These are phyloP conservation scores for Diplodia intermedia DNA, from an alignment of 2,329 filamentous ascomycete species.

Conservation along the genomic window DNA sequence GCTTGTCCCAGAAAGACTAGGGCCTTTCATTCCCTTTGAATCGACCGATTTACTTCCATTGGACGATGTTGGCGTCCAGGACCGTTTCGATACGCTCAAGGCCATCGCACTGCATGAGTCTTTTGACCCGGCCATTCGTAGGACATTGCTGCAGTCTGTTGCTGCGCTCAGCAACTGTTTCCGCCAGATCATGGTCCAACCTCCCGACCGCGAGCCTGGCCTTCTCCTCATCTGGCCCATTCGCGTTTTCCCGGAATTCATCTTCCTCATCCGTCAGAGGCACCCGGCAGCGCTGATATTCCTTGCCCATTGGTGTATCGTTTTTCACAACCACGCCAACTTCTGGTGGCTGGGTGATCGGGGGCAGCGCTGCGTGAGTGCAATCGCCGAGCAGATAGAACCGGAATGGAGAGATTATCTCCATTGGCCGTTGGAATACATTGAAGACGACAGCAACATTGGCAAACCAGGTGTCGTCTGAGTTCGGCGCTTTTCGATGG, in stretches of 20 bases:
- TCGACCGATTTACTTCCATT: slow-evolving; percentile 13
- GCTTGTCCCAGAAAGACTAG: slow-evolving; percentile 28
- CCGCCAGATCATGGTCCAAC: slow-evolving; percentile 29
- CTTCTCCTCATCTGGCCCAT: slow-evolving; percentile 50
- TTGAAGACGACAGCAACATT: slow-evolving; percentile 23
- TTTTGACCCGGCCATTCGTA: slow-evolving; percentile 26
- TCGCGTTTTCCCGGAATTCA: slow-evolving; percentile 44
- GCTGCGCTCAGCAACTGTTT: slow-evolving; percentile 25
- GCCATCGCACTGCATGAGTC: slow-evolving; percentile 9
- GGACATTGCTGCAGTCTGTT: slow-evolving; percentile 18
- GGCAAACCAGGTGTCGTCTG: slow-evolving; percentile 23
- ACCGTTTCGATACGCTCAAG: slow-evolving; percentile 24
- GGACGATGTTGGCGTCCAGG: slow-evolving; percentile 26
- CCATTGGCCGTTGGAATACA: slow-evolving; percentile 32
- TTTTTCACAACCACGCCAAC: slow-evolving; percentile 45
- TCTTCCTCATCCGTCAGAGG: slow-evolving; percentile 42
- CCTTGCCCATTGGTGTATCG: slow-evolving; percentile 49
- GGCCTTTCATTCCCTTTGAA: slow-evolving; percentile 19
- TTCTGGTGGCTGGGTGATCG: slow-evolving; percentile 52
- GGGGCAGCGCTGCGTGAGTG: slow-evolving; percentile 34
- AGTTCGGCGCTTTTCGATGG: not conserved
- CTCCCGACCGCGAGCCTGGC: slow-evolving; percentile 44
- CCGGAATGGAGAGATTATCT: slow-evolving; percentile 25
- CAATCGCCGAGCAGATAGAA: slow-evolving; percentile 28
- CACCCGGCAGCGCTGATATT: slow-evolving; percentile 48